Conservation (phyloP, 768 basidiomycete species). For the Russula brevipes region DNA sequence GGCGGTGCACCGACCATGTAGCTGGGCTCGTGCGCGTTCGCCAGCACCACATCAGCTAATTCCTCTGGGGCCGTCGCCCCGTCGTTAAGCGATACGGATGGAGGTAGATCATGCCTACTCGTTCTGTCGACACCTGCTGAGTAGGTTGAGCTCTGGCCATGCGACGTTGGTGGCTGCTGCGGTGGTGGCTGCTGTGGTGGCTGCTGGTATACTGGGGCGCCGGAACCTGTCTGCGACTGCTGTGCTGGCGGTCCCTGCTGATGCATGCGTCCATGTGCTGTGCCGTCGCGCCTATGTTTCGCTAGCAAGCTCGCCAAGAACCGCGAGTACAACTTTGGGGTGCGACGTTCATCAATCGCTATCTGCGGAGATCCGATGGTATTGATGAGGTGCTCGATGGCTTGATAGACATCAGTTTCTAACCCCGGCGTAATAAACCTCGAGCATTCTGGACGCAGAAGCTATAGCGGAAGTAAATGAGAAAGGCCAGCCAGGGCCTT, state of each 20-base stretch:
- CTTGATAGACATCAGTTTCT: constrained; percentile 53
- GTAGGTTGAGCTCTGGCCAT: not conserved
- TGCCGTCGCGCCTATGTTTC: constrained; percentile 35
- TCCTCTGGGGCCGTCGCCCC: not conserved
- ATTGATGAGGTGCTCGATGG: constrained; percentile 62
- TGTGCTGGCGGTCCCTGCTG: constrained; percentile 23
- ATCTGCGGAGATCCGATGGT: constrained; percentile 65
- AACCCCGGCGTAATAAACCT: constrained; percentile 53
- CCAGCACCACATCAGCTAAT: not conserved
- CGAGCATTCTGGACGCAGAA: constrained; percentile 74
- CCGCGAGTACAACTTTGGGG: constrained; percentile 72
- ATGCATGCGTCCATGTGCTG: constrained; percentile 13
- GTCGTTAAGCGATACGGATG: not conserved
- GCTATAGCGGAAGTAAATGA: constrained; percentile 35
- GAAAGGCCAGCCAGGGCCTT: not conserved
- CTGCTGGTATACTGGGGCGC: constrained; percentile 8
- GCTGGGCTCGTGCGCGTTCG: not conserved
- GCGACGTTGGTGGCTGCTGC: not conserved
- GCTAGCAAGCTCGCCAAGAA: constrained; percentile 71
- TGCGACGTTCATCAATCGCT: constrained; percentile 75
- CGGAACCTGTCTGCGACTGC: not conserved
- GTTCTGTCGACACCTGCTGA: not conserved
- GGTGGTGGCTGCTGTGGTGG: not conserved
- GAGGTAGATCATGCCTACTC: not conserved
- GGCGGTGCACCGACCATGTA: constrained; percentile 1